Percentiles rank a stretch among this genome's conserved stretches.
phyloP scores from a whole-genome alignment of 805 yeast genomes.

The Grigorovia transvaalensis region DNA sequence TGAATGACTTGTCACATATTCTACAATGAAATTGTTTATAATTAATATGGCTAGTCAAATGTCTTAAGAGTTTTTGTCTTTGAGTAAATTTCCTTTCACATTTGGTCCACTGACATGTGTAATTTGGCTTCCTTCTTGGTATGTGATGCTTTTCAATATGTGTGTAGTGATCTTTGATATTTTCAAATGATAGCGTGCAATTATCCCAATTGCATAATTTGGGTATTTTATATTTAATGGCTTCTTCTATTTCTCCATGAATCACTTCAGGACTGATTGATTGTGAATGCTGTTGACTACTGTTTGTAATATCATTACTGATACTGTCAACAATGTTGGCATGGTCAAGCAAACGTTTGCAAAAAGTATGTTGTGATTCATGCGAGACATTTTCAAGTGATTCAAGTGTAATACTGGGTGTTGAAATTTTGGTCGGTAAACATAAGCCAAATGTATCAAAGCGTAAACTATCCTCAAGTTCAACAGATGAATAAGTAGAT shows the following conservation, averaged over 20 bases:
- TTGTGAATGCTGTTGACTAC: not conserved
- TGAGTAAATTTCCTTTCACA: constrained; percentile 71
- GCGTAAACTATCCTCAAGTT: no score
- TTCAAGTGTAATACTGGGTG: not conserved
- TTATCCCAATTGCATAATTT: constrained; percentile 20
- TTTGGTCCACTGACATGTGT: constrained; percentile 67
- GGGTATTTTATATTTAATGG: not conserved
- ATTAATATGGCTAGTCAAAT: constrained; percentile 78
- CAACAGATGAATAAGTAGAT: no score
- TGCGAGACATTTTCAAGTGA: not conserved
- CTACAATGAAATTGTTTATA: constrained; percentile 69
- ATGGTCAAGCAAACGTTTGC: no score
- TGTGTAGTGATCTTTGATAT: constrained; percentile 52
- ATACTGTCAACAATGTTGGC: not conserved
- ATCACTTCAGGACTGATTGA: not conserved
- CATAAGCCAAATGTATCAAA: not conserved
- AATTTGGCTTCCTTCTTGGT: constrained; percentile 61
- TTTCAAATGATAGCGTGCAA: constrained; percentile 43
- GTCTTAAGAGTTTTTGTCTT: constrained; percentile 80
- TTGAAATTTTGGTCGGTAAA: not conserved
- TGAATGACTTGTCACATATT: constrained; percentile 59
- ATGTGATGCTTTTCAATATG: constrained; percentile 65
- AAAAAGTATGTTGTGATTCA: not conserved
- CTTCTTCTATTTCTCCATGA: not conserved
- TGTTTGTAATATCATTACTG: not conserved